phyloP scores from a whole-genome alignment of 2,329 filamentous ascomycete species.

The Alternaria sp. region DNA sequence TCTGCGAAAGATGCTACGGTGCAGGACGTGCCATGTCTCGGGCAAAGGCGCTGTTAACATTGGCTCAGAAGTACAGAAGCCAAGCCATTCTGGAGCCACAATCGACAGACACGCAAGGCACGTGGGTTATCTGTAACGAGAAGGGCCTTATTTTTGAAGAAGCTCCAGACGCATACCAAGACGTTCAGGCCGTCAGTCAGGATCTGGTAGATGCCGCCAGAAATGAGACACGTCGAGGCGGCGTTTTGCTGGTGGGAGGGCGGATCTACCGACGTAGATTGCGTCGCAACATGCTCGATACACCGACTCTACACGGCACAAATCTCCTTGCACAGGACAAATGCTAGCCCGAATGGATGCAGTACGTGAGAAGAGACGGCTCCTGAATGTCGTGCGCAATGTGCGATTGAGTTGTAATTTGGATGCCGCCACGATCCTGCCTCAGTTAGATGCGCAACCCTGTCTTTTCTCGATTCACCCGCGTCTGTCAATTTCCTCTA shows the following conservation, averaged over 20 bases:
- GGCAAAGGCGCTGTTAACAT: constrained; percentile 43
- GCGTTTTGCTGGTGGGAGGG: background rate
- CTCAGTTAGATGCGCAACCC: constrained; percentile 17
- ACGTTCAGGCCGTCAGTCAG: constrained; percentile 49
- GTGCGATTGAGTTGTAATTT: constrained; percentile 1
- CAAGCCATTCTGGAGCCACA: constrained; percentile 40
- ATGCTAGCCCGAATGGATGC: background rate
- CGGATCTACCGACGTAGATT: background rate
- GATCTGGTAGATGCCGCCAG: constrained; percentile 49
- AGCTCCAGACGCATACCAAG: constrained; percentile 52
- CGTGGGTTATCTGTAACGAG: constrained; percentile 52
- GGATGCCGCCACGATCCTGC: constrained; percentile 3
- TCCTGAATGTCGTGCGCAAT: background rate
- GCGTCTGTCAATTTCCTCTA: constrained; percentile 12
- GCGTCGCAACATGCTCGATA: background rate
- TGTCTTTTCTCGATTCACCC: constrained; percentile 9
- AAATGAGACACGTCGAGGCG: constrained; percentile 37
- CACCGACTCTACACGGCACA: background rate
- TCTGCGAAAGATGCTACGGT: constrained; percentile 26
- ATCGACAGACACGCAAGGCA: constrained; percentile 35
- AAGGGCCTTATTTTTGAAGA: constrained; percentile 53
- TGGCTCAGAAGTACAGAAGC: constrained; percentile 47
- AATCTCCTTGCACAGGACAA: background rate
- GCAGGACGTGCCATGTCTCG: constrained; percentile 52
- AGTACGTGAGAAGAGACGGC: background rate